Conservation (phyloP, 306 rosid species). For the Gynostemma pentaphyllum region DNA sequence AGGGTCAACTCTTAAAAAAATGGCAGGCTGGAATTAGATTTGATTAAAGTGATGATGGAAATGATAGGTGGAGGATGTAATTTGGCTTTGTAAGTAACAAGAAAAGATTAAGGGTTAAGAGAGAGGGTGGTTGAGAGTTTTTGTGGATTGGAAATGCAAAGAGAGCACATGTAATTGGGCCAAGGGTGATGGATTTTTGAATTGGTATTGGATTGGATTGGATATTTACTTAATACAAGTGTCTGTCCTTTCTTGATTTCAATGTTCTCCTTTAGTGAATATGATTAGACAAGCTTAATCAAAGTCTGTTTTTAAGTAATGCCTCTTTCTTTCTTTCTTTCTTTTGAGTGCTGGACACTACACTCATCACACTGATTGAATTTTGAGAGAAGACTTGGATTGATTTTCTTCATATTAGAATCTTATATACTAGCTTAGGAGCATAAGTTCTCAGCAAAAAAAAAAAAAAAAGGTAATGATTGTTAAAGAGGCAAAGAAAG, state of each 20-base stretch:
- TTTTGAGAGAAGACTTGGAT: not conserved
- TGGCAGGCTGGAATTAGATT: not conserved
- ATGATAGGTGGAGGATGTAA: conserved; percentile 2
- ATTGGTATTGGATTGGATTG: not conserved
- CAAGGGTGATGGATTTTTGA: not conserved
- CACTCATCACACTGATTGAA: not conserved
- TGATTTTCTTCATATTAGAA: not conserved
- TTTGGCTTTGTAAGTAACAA: not conserved
- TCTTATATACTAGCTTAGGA: conserved; percentile 3
- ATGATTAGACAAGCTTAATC: conserved; percentile 14
- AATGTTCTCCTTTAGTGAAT: conserved; percentile 11
- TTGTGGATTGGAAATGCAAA: not conserved
- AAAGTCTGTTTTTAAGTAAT: conserved; percentile 6
- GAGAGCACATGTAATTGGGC: conserved; percentile 10
- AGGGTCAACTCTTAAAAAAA: not conserved
- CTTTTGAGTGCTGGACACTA: not conserved
- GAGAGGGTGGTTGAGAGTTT: not conserved
- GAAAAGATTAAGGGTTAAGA: not conserved
- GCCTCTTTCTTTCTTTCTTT: conserved; percentile 1
- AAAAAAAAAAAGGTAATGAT: not conserved
- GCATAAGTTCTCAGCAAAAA: conserved; percentile 1
- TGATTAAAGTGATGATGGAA: not conserved
- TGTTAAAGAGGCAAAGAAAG: not conserved
- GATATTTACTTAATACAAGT: conserved; percentile 1
- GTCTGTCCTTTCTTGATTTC: conserved; percentile 4